Evolutionary conservation across 2,329 filamentous ascomycete genomes (phyloP), one percentile per base, ranked within the genome.

Genomic region (Paracamarosporium sp.): DNA sequence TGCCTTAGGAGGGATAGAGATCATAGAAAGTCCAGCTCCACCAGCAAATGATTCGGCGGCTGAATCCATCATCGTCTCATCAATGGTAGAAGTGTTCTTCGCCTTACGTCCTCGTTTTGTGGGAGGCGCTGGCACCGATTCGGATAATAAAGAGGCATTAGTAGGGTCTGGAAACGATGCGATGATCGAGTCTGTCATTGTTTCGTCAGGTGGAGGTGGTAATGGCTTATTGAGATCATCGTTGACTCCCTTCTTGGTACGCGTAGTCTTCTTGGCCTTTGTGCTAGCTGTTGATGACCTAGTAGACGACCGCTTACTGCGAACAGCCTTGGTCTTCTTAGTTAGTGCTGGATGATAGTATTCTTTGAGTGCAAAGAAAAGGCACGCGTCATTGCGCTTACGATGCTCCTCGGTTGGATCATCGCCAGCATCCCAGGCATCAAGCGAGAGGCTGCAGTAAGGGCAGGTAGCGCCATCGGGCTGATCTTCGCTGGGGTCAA

Each of bases 341-440:
- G 24, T 38, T 31, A 43, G 46, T 24, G 60, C 47, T 65, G 65
- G 68, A 56, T 71, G 70, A 64, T 75, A 79, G 84, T 78, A 90
- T 90, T 27, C 84, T 80, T 28, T 82, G 27, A 96, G 85, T 1
- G 81, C 78, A 71, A 98, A 98, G 79, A 96, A 98, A 13, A 87
- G 83, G 72, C 95, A 99, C 24, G 89, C 83, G 0, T 92, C 86
- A 1, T 89, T 90, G 65, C 95, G 88, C 53, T 86, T 88, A 67
- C 88, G 87, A 73, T 99, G 95, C 73, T 99, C 95, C 60, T 96
- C 88, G 88, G 90, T 86, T 60, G 95, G 95, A 72, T 96, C 92
- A 75, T 99, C 95, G 57, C 89, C 88, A 1, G 90, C 89, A 72
- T 98, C 95, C 95, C 96, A 99, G 6, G 93, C 93, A 75, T 98